A percentile compares a stretch with the other conserved stretches of the same genome.
Conservation (phyloP, 441 rosid genomes). For the Melastoma candidum region DNA sequence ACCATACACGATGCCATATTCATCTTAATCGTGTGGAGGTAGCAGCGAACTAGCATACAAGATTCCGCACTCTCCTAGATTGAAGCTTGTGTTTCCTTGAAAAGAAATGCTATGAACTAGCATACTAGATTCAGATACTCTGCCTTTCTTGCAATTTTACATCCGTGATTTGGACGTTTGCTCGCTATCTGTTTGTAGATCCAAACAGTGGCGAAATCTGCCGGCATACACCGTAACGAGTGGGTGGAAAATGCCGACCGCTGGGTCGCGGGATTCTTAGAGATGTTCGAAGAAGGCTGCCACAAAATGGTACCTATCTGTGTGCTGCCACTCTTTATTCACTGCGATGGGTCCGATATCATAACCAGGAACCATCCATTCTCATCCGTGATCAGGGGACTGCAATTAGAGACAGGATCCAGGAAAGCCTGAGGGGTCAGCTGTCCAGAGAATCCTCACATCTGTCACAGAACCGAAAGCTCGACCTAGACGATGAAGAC, state of each 20-base stretch:
- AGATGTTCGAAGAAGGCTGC: slow-evolving; percentile 13
- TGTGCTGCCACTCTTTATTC: background rate
- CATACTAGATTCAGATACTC: background rate
- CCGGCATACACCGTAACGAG: slow-evolving; percentile 6
- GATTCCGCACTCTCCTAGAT: too few species aligned
- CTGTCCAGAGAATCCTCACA: background rate
- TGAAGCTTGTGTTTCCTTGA: background rate
- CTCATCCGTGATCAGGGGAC: slow-evolving; percentile 6
- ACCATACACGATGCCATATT: too few species aligned
- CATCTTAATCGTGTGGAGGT: too few species aligned
- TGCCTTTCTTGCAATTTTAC: too few species aligned
- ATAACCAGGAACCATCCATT: background rate
- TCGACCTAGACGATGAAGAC: background rate
- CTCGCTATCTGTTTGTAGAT: slow-evolving; percentile 3
- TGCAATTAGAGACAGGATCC: slow-evolving; percentile 9
- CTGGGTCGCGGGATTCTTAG: slow-evolving; percentile 13
- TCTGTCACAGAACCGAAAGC: too few species aligned
- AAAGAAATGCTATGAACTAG: background rate
- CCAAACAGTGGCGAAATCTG: slow-evolving; percentile 11
- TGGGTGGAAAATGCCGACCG: slow-evolving; percentile 16
- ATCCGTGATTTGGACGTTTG: background rate
- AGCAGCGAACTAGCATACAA: too few species aligned
- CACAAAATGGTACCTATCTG: slow-evolving; percentile 7
- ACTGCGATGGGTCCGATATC: background rate
- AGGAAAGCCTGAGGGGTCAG: slow-evolving; percentile 10